These are phyloP conservation scores for Aspergillus indologenus DNA, from an alignment of 495 filamentous ascomycete genomes.

Conservation along the genomic window DNA sequence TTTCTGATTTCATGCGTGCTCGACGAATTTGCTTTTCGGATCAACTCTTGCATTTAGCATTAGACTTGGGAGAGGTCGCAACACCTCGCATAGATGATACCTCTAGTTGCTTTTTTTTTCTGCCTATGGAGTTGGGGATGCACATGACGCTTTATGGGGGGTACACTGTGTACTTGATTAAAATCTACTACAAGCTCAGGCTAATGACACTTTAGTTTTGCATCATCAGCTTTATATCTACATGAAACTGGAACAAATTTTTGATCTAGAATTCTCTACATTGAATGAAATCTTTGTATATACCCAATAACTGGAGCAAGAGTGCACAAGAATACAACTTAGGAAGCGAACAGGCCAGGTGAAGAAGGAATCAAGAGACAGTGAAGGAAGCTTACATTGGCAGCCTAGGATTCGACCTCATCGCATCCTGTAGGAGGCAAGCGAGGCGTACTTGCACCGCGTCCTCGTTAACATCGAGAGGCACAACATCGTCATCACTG, in stretches of 20 bases:
- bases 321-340: no score
- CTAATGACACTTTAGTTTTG: neutral
- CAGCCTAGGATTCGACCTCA: no score
- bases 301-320: no score
- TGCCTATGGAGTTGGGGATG: neutral
- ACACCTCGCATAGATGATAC: constrained; percentile 1
- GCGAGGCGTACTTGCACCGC: no score
- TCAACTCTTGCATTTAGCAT: neutral
- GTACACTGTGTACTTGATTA: neutral
- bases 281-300: no score
- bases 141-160: neutral
- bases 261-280: no score
- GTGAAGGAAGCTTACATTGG: no score
- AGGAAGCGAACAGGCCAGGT: no score
- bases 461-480: neutral
- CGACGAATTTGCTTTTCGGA: neutral
- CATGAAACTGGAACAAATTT: no score
- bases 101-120: neutral
- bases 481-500: neutral
- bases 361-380: no score
- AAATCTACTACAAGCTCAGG: neutral
- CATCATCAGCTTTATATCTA: neutral
- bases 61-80: neutral
- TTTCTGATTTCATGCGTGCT: no score
- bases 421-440: no score